phyloP scores from a whole-genome alignment of 495 filamentous ascomycete genomes.

The Xanthoparmelia taractica region DNA sequence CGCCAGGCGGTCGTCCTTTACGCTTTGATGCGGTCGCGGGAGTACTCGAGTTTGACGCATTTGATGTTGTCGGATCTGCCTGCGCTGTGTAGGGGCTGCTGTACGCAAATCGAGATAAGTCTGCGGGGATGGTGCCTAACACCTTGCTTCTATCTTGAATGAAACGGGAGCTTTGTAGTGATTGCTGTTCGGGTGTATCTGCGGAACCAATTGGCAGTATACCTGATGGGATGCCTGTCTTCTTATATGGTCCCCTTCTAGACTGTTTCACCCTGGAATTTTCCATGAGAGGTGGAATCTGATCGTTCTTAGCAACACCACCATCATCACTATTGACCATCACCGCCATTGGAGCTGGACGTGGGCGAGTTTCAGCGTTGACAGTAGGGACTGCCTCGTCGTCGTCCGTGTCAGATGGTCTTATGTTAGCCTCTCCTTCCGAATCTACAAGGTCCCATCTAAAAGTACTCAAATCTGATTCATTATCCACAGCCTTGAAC shows the following conservation, averaged over 20 bases:
- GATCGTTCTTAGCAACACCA: neutral
- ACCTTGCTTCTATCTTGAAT: neutral
- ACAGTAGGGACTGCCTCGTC: slow-evolving; percentile 3
- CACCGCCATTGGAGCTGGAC: slow-evolving; percentile 1
- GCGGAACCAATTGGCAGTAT: neutral
- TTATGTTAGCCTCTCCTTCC: slow-evolving; percentile 5
- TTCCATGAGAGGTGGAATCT: neutral
- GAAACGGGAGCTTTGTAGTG: neutral
- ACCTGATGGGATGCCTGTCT: neutral
- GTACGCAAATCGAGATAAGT: neutral
- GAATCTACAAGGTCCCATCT: slow-evolving; percentile 64
- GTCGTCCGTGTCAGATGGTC: slow-evolving; percentile 13
- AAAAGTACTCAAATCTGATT: slow-evolving; percentile 53
- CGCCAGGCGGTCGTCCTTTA: slow-evolving; percentile 18
- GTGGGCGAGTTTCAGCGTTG: slow-evolving; percentile 5
- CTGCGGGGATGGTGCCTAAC: neutral
- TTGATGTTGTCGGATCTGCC: slow-evolving; percentile 21
- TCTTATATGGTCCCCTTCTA: neutral
- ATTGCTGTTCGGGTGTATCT: neutral
- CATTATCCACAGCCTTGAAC: slow-evolving; percentile 35
- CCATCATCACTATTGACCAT: slow-evolving; percentile 1
- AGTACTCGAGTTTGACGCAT: slow-evolving; percentile 13
- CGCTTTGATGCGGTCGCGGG: slow-evolving; percentile 7
- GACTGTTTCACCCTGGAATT: neutral
- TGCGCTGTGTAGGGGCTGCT: neutral